phyloP scores from a whole-genome alignment of 768 basidiomycete species.

The Boletellus emodensis region DNA sequence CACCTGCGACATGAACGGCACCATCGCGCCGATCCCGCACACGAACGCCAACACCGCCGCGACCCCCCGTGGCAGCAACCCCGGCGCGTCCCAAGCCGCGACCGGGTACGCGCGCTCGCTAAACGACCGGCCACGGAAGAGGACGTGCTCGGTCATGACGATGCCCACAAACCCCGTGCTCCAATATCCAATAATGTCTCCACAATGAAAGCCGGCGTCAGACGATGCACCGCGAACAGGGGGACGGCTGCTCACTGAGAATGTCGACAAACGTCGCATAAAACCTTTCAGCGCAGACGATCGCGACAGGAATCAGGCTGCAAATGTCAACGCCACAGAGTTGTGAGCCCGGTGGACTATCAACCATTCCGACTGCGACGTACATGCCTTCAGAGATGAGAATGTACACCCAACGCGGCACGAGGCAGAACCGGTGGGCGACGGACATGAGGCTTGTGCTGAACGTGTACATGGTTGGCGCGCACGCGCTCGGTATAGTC shows the following conservation, averaged over 20 bases:
- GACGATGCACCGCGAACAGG: constrained; percentile 5
- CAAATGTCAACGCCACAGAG: not conserved
- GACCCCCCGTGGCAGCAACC: constrained; percentile 37
- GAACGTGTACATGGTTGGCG: constrained; percentile 57
- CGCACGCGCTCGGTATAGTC: constrained; percentile 51
- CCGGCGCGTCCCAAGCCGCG: constrained; percentile 33
- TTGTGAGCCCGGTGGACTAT: not conserved
- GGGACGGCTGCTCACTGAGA: constrained; percentile 24
- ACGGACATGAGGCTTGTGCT: constrained; percentile 44
- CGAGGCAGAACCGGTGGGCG: constrained; percentile 27
- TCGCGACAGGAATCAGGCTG: constrained; percentile 45
- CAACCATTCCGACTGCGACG: constrained; percentile 7
- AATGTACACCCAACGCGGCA: constrained; percentile 48
- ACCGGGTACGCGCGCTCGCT: constrained; percentile 34
- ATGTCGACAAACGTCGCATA: constrained; percentile 43
- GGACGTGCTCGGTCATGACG: constrained; percentile 40
- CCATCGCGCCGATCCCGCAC: constrained; percentile 37
- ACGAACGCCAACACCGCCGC: constrained; percentile 41
- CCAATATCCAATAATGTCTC: constrained; percentile 47
- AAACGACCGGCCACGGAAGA: constrained; percentile 38
- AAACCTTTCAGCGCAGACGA: constrained; percentile 44
- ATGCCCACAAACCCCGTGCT: constrained; percentile 35
- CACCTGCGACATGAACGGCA: constrained; percentile 50
- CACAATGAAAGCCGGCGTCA: constrained; percentile 1
- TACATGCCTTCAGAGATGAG: constrained; percentile 44